Percentiles rank a stretch among this genome's conserved stretches.
Conservation (phyloP, 768 basidiomycete species). For the Termitomyces sp. region DNA sequence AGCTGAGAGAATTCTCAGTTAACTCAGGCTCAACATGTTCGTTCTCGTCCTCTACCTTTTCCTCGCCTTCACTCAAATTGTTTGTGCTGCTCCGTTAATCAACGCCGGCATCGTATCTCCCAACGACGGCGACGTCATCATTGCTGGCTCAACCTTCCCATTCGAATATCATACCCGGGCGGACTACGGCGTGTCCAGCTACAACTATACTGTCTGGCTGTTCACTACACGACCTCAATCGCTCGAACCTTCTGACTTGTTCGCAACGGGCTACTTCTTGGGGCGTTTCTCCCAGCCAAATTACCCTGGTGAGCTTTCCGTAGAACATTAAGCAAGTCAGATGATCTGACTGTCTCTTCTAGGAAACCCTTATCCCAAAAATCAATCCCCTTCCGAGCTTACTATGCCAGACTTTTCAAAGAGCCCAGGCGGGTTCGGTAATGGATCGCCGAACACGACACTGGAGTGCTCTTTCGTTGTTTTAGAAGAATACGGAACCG, state of each 20-base stretch:
- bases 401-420: constrained; percentile 45
- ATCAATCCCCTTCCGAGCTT: constrained; percentile 34
- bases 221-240: constrained; percentile 26
- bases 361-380: constrained; percentile 38
- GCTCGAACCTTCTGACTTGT: constrained; percentile 22
- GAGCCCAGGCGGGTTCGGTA: constrained; percentile 35
- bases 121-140: constrained; percentile 28
- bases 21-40: background rate
- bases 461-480: constrained; percentile 34
- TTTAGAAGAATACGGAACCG: constrained; percentile 40
- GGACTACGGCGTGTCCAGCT: constrained; percentile 41
- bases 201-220: constrained; percentile 38
- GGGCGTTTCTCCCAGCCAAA: constrained; percentile 40
- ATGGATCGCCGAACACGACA: constrained; percentile 23
- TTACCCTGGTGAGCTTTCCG: constrained; percentile 33
- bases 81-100: background rate
- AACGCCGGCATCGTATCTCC: constrained; percentile 18
- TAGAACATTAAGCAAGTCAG: background rate
- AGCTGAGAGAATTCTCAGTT: background rate
- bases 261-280: constrained; percentile 38
- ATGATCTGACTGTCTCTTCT: background rate
- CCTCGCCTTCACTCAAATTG: background rate
- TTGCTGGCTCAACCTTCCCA: constrained; percentile 36
- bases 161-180: constrained; percentile 35
- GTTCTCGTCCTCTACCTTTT: background rate